A percentile compares a stretch with the other conserved stretches of the same genome.
phyloP scores from a whole-genome alignment of 1,284 basidiomycete genomes.

The Ganoderma lucidum region DNA sequence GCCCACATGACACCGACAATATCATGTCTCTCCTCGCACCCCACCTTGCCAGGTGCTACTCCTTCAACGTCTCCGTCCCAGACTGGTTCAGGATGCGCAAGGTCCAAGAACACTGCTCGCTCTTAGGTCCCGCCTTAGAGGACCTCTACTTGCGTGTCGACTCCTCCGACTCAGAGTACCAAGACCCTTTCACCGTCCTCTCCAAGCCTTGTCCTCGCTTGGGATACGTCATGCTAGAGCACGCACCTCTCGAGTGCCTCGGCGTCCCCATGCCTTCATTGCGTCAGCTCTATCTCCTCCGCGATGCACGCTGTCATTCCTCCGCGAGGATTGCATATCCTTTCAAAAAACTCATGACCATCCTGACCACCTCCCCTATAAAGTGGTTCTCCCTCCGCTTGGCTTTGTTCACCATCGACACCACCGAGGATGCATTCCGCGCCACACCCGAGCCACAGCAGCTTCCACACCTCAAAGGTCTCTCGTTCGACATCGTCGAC shows the following conservation, averaged over 20 bases:
- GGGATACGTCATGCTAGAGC: slow-evolving; percentile 40
- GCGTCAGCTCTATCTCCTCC: slow-evolving; percentile 38
- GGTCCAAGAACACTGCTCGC: slow-evolving; percentile 34
- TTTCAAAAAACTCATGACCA: slow-evolving; percentile 39
- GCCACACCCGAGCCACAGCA: slow-evolving; percentile 30
- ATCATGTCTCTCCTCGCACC: slow-evolving; percentile 40
- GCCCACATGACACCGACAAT: slow-evolving; percentile 32
- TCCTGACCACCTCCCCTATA: slow-evolving; percentile 37
- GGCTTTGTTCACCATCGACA: slow-evolving; percentile 40
- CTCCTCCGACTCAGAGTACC: slow-evolving; percentile 39
- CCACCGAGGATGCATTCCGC: slow-evolving; percentile 39
- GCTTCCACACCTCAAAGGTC: slow-evolving; percentile 35
- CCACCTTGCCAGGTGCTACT: slow-evolving; percentile 43
- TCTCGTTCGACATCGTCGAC: slow-evolving; percentile 41
- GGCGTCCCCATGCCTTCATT: slow-evolving; percentile 38
- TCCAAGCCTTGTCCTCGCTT: slow-evolving; percentile 40
- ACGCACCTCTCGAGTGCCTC: slow-evolving; percentile 41
- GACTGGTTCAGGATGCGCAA: slow-evolving; percentile 43
- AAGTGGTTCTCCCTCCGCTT: slow-evolving; percentile 41
- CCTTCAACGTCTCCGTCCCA: slow-evolving; percentile 39
- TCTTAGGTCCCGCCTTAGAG: slow-evolving; percentile 40
- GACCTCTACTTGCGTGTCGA: slow-evolving; percentile 41
- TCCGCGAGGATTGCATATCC: slow-evolving; percentile 39
- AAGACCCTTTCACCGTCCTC: slow-evolving; percentile 39
- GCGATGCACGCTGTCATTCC: slow-evolving; percentile 39